These are phyloP conservation scores for Phytophthora litchii DNA, from an alignment of 352 stramenopile genomes.

Conservation along the genomic window DNA sequence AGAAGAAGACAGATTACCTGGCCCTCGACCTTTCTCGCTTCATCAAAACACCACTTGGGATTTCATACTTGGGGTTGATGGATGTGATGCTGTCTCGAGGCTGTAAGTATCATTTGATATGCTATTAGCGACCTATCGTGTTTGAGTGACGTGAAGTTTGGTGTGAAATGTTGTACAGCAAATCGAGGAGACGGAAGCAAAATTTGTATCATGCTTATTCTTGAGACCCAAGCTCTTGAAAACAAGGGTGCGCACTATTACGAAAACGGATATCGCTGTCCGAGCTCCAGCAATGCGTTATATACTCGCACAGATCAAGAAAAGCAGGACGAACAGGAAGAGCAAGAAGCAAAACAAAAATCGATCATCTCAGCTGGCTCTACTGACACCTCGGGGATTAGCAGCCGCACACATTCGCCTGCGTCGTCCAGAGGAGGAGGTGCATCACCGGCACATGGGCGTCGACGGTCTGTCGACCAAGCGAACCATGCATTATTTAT, in stretches of 20 bases:
- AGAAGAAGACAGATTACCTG: slow-evolving; percentile 66
- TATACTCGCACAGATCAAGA: slow-evolving; percentile 41
- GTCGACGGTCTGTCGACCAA: slow-evolving; percentile 32
- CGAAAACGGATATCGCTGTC: slow-evolving; percentile 77
- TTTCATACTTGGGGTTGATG: slow-evolving; percentile 86
- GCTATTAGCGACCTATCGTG: not conserved
- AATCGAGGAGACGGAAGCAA: slow-evolving; percentile 54
- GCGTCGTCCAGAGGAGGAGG: slow-evolving; percentile 35
- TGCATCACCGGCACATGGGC: slow-evolving; percentile 28
- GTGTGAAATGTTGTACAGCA: slow-evolving; percentile 34
- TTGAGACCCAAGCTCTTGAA: slow-evolving; percentile 78
- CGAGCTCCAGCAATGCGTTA: slow-evolving; percentile 53
- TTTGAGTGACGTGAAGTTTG: slow-evolving; percentile 13
- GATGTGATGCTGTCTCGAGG: slow-evolving; percentile 74
- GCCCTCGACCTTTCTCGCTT: slow-evolving; percentile 73
- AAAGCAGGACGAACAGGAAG: slow-evolving; percentile 37
- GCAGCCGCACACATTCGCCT: slow-evolving; percentile 35
- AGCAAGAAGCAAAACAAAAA: slow-evolving; percentile 30
- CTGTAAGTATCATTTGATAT: slow-evolving; percentile 39
- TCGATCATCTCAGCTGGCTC: slow-evolving; percentile 17
- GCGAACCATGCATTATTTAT: slow-evolving; percentile 53
- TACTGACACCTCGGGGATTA: slow-evolving; percentile 25
- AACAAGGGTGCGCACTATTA: slow-evolving; percentile 83
- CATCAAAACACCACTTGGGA: slow-evolving; percentile 75
- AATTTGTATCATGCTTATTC: slow-evolving; percentile 70